Evolutionary conservation across 441 rosid species (phyloP), one percentile per base, ranked within the genome.

Genomic region (Adansonia madagascariensis): DNA sequence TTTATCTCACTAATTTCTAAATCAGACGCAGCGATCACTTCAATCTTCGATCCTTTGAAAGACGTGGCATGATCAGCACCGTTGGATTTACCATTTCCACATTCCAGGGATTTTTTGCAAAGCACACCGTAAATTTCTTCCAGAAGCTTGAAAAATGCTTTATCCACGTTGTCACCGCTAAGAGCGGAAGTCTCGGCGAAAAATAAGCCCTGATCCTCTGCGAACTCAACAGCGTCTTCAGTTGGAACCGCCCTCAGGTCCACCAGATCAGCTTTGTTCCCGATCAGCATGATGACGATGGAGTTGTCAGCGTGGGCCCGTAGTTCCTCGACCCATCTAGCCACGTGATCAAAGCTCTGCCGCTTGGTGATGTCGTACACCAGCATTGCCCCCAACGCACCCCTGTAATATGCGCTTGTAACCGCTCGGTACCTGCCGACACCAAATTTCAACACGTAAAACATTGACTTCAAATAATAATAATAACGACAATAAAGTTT

Each of bases 221-320:
- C 92, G 64, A 89, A 84, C 74, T 86, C 92, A 44, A 87, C 80
- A 1, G 92, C 90, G 57, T 87, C 86, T 20, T 89, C 89, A 1
- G 83, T 82, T 3, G 89, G 78, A 15, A 89, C 88, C 8, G 82
- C 90, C 12, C 92, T 84, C 22, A 20, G 31, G 75, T 87, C 85
- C 52, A 56, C 80, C 0, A 87, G 88, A 76, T 89, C 92, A 8
- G 89, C 84, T 73, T 89, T 87, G 82, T 89, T 89, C 0, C 91
- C 92, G 6, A 89, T 85, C 65, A 87, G 86, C 81, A 82, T 87
- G 18, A 89, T 89, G 27, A 86, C 88, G 10, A 88, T 89, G 12
- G 94, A 90, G 20, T 76, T 88, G 20, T 90, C 94, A 20, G 94
- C 93, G 71, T 93, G 96, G 64, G 86, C 91, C n/a, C 98, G 90